Conservation (phyloP, 352 stramenopile genomes). For the Pythium dissimile region DNA sequence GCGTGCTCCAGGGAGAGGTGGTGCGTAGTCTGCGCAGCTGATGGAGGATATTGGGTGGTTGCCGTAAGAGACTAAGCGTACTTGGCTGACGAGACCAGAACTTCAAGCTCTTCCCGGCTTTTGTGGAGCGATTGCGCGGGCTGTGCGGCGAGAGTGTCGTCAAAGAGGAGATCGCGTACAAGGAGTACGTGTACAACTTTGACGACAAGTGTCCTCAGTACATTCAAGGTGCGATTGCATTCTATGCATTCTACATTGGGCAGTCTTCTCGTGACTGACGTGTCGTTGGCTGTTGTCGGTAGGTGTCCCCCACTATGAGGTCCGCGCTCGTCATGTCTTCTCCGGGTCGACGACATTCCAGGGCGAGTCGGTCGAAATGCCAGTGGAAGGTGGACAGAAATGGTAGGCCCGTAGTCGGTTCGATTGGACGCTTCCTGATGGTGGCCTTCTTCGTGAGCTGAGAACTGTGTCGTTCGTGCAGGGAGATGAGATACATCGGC, state of each 20-base stretch:
- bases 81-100: too few relatives aligned
- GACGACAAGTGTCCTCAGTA: slow-evolving; percentile 86
- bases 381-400: slow-evolving; percentile 73
- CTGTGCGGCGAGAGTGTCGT: slow-evolving; percentile 79
- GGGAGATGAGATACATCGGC: slow-evolving; percentile 81
- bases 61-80: too few relatives aligned
- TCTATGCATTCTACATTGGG: too few relatives aligned
- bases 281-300: not conserved
- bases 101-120: slow-evolving; percentile 78
- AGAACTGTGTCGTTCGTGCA: slow-evolving; percentile 9
- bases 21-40: too few relatives aligned
- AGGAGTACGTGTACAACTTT: slow-evolving; percentile 89
- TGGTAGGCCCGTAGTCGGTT: slow-evolving; percentile 59
- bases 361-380: slow-evolving; percentile 72
- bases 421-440: too few relatives aligned
- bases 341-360: slow-evolving; percentile 80
- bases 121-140: slow-evolving; percentile 73
- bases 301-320: slow-evolving; percentile 81
- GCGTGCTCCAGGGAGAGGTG: slow-evolving; percentile 79
- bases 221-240: slow-evolving; percentile 66
- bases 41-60: too few relatives aligned
- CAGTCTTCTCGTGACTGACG: not conserved
- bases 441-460: not conserved
- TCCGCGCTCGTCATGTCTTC: slow-evolving; percentile 78
- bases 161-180: slow-evolving; percentile 87